A percentile compares a stretch with the other conserved stretches of the same genome.
phyloP scores from a whole-genome alignment of 192 early-diverging fungal genomes.

The Backusella tarrabulga region DNA sequence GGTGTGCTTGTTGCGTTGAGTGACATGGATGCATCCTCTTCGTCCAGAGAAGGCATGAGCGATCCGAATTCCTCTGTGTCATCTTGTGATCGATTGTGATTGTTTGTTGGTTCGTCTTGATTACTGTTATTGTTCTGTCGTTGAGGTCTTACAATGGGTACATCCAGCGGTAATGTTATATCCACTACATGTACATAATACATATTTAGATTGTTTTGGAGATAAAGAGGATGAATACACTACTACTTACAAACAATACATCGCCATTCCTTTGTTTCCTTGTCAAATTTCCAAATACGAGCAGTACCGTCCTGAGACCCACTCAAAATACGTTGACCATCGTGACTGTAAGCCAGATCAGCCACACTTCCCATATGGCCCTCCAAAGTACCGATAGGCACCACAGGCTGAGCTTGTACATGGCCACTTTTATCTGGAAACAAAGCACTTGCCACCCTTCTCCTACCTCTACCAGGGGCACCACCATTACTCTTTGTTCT shows the following conservation, averaged over 20 bases:
- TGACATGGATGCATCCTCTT: background rate
- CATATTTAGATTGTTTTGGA: no score
- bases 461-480: constrained; percentile 13
- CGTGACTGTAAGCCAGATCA: constrained; percentile 70
- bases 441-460: constrained; percentile 23
- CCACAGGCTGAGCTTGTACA: constrained; percentile 21
- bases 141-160: constrained; percentile 12
- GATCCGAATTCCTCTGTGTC: background rate
- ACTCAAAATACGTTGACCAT: constrained; percentile 65
- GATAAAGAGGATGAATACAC: background rate
- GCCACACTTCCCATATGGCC: constrained; percentile 74
- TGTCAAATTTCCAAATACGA: constrained; percentile 66
- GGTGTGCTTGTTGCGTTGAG: background rate
- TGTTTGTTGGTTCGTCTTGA: background rate
- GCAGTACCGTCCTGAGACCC: constrained; percentile 81
- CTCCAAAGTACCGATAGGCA: constrained; percentile 56
- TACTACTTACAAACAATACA: constrained; percentile 49
- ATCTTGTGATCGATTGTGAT: background rate
- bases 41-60: background rate
- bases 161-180: constrained; percentile 15
- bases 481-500: background rate
- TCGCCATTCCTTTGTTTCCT: constrained; percentile 53
- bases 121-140: background rate
- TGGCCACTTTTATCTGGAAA: constrained; percentile 36
- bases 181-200: background rate